A percentile compares a stretch with the other conserved stretches of the same genome.
Conservation (phyloP, 768 basidiomycete genomes). For the Boletus barrowsii region DNA sequence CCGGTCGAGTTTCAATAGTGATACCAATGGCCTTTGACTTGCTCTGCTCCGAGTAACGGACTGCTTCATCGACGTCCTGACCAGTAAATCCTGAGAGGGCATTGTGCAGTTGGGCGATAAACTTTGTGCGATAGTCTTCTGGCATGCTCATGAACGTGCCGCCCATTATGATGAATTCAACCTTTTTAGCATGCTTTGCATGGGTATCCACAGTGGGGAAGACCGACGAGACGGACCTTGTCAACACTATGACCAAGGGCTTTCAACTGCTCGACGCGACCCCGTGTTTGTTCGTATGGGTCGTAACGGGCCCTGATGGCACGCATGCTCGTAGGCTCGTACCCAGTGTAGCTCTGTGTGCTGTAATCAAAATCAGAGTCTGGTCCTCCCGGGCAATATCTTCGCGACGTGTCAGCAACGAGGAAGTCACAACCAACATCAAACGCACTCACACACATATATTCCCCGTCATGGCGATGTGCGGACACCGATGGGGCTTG, state of each 20-base stretch:
- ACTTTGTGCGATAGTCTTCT: conserved; percentile 90
- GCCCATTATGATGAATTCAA: conserved; percentile 94
- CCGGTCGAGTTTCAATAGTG: conserved; percentile 97
- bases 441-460: conserved; percentile 82
- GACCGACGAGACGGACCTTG: conserved; percentile 59
- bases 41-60: conserved; percentile 94
- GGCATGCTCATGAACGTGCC: conserved; percentile 99
- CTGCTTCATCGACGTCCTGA: conserved; percentile 92
- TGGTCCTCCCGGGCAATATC: conserved; percentile 97
- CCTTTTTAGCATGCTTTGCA: conserved; percentile 38
- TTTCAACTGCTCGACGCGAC: conserved; percentile 93
- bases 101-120: conserved; percentile 95
- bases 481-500: conserved; percentile 98
- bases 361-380: conserved; percentile 99
- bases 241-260: conserved; percentile 96
- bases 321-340: conserved; percentile 98
- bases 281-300: conserved; percentile 95
- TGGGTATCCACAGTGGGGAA: not conserved
- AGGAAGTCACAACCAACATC: not conserved
- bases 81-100: conserved; percentile 95
- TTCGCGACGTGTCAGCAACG: conserved; percentile 27
- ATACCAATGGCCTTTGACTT: conserved; percentile 99
- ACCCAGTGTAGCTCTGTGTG: conserved; percentile 93
- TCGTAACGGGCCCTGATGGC: conserved; percentile 96
- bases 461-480: conserved; percentile 99